Evolutionary conservation across 305 asterid genomes (phyloP).

Genomic region (Fraxinus greggii): DNA sequence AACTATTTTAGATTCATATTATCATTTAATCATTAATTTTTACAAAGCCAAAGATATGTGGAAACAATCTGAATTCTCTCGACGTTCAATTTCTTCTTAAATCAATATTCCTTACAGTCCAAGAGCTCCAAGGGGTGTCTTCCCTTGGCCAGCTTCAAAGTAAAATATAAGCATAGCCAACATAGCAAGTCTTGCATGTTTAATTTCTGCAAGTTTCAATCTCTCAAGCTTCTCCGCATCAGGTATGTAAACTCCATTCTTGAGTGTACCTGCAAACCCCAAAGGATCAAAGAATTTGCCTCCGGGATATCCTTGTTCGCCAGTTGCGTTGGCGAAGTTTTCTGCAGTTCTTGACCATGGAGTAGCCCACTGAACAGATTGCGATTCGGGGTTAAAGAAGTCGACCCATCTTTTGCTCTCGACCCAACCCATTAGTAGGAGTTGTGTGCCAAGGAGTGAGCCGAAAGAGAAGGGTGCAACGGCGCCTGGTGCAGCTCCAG

Average conservation of each 20-base stretch:
- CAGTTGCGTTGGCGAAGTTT: slow-evolving; percentile 45
- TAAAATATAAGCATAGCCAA: slow-evolving; percentile 56
- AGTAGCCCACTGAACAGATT: slow-evolving; percentile 55
- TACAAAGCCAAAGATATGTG: not conserved
- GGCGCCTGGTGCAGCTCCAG: slow-evolving; percentile 58
- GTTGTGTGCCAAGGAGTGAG: slow-evolving; percentile 49
- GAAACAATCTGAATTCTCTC: not conserved
- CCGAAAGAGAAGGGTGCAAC: slow-evolving; percentile 57
- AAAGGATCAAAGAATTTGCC: slow-evolving; percentile 56
- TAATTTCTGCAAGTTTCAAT: slow-evolving; percentile 52
- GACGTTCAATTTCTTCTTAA: slow-evolving; percentile 16
- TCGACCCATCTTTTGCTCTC: slow-evolving; percentile 63
- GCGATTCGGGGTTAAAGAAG: slow-evolving; percentile 49
- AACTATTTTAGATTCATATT: not conserved
- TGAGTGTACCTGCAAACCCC: slow-evolving; percentile 37
- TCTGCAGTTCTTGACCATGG: slow-evolving; percentile 52
- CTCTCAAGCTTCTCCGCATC: slow-evolving; percentile 53
- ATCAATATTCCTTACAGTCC: slow-evolving; percentile 36
- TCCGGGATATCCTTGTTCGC: slow-evolving; percentile 59
- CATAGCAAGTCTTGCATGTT: slow-evolving; percentile 61
- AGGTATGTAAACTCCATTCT: slow-evolving; percentile 42
- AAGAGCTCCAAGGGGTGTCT: slow-evolving; percentile 60
- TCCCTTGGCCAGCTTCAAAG: slow-evolving; percentile 59
- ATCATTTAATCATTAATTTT: not conserved
- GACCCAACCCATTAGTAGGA: slow-evolving; percentile 56